Conservation (phyloP, 352 stramenopile species). For the Phytophthora tentaculata region DNA sequence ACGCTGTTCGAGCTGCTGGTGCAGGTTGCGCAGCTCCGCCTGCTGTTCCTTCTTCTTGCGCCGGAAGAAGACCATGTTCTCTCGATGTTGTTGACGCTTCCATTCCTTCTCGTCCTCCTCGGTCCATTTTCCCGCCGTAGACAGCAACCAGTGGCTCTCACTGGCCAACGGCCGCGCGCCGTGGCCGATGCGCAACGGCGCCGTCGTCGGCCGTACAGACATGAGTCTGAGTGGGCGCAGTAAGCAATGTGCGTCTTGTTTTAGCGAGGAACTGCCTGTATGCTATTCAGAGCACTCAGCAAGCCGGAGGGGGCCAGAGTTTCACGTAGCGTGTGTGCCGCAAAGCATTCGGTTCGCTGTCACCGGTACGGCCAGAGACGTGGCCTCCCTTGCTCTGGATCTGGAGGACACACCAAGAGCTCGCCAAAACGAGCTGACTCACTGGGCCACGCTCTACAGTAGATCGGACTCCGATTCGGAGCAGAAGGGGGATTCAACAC, state of each 20-base stretch:
- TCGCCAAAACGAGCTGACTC: slow-evolving; percentile 1
- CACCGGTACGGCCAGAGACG: slow-evolving; percentile 6
- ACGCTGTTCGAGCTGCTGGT: slow-evolving; percentile 43
- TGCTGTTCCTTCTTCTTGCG: slow-evolving; percentile 60
- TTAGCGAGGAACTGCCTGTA: slow-evolving; percentile 14
- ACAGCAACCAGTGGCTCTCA: slow-evolving; percentile 55
- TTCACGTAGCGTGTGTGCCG: slow-evolving; percentile 2
- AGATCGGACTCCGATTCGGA: too few species aligned
- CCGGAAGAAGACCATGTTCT: slow-evolving; percentile 62
- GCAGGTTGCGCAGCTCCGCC: slow-evolving; percentile 41
- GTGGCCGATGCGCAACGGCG: slow-evolving; percentile 30
- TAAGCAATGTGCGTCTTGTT: slow-evolving; percentile 3
- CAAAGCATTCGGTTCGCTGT: slow-evolving; percentile 17
- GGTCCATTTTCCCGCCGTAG: slow-evolving; percentile 48
- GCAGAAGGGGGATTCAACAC: background rate
- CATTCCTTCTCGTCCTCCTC: slow-evolving; percentile 57
- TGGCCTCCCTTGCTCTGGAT: background rate
- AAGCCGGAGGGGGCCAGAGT: background rate
- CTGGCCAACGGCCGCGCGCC: slow-evolving; percentile 33
- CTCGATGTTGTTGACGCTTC: slow-evolving; percentile 55
- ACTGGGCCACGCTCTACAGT: background rate
- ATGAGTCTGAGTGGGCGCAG: slow-evolving; percentile 7
- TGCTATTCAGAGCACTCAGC: slow-evolving; percentile 24
- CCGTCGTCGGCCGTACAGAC: slow-evolving; percentile 14
- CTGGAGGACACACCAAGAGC: slow-evolving; percentile 1